Conservation (phyloP, 2,329 filamentous ascomycete genomes). For the Trichoderma sp. region DNA sequence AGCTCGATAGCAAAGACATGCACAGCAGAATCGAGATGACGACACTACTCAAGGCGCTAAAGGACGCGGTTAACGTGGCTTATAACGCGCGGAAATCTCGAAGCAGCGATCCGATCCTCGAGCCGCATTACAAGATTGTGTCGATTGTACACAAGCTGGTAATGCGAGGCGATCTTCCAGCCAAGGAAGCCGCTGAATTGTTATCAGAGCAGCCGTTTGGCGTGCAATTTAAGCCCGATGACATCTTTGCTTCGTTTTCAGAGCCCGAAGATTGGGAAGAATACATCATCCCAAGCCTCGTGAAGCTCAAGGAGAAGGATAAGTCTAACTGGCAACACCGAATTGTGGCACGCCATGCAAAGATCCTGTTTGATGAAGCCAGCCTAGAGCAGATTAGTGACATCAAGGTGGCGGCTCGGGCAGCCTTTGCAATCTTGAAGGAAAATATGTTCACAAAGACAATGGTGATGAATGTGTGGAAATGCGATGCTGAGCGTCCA, state of each 20-base stretch:
- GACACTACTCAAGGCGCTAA: constrained; percentile 53
- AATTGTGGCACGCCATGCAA: constrained; percentile 75
- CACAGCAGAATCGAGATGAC: constrained; percentile 40
- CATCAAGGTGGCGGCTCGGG: constrained; percentile 67
- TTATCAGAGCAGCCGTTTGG: constrained; percentile 61
- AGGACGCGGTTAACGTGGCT: constrained; percentile 56
- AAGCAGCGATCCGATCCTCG: constrained; percentile 76
- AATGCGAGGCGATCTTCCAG: constrained; percentile 51
- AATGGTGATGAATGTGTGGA: constrained; percentile 94
- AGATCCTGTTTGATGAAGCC: constrained; percentile 56
- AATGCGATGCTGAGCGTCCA: constrained; percentile 80
- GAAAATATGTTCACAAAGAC: constrained; percentile 85
- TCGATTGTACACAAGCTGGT: constrained; percentile 83
- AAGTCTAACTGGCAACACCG: constrained; percentile 96
- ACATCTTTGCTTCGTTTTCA: constrained; percentile 42
- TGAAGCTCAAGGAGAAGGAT: constrained; percentile 68
- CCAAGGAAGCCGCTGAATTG: constrained; percentile 55
- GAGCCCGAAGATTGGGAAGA: constrained; percentile 63
- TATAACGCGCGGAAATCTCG: constrained; percentile 58
- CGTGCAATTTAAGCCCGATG: constrained; percentile 40
- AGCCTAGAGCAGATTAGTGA: constrained; percentile 45
- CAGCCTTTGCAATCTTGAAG: constrained; percentile 76
- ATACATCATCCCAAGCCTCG: constrained; percentile 57
- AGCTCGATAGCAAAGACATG: constrained; percentile 50
- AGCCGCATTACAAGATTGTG: constrained; percentile 91